These are phyloP conservation scores for Yamadazyma spencermartinsiae DNA, from an alignment of 1,139 yeast species.

Conservation along the genomic window DNA sequence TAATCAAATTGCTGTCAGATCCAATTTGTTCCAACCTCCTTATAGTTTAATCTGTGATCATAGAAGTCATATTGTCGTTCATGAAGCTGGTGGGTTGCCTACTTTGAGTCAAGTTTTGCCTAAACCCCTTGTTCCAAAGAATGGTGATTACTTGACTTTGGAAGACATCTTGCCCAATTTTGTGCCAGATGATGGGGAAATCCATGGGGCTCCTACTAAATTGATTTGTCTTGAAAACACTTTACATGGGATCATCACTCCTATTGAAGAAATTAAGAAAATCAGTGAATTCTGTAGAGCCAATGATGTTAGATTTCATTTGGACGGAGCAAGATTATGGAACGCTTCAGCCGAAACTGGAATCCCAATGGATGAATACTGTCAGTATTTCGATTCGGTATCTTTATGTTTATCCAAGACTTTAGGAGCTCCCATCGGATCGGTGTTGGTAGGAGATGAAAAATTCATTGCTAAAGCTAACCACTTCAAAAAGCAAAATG, in stretches of 20 bases:
- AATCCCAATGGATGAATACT: slow-evolving; percentile 37
- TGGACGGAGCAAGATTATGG: slow-evolving; percentile 52
- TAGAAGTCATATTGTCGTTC: slow-evolving; percentile 78
- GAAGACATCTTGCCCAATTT: slow-evolving; percentile 61
- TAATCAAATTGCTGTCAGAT: slow-evolving; percentile 82
- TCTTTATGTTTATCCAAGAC: slow-evolving; percentile 48
- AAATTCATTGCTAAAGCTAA: slow-evolving; percentile 42
- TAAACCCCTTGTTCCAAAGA: slow-evolving; percentile 73
- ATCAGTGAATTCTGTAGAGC: slow-evolving; percentile 38
- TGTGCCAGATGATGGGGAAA: slow-evolving; percentile 59
- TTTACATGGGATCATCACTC: slow-evolving; percentile 45
- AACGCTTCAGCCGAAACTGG: slow-evolving; percentile 47
- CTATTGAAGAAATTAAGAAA: slow-evolving; percentile 41
- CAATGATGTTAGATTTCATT: slow-evolving; percentile 38
- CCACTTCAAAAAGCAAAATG: slow-evolving; percentile 48
- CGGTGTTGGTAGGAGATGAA: slow-evolving; percentile 37
- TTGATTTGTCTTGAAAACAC: slow-evolving; percentile 48
- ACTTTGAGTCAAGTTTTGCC: slow-evolving; percentile 92
- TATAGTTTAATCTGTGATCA: slow-evolving; percentile 80
- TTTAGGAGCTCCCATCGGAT: slow-evolving; percentile 50
- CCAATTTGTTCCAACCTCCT: slow-evolving; percentile 83
- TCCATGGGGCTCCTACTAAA: slow-evolving; percentile 50
- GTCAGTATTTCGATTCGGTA: slow-evolving; percentile 43
- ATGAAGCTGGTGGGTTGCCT: slow-evolving; percentile 92
- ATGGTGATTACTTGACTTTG: slow-evolving; percentile 73